A percentile compares a stretch with the other conserved stretches of the same genome.
These are phyloP conservation scores for Pistacia vera DNA, from an alignment of 345 rosid species.

Conservation along the genomic window DNA sequence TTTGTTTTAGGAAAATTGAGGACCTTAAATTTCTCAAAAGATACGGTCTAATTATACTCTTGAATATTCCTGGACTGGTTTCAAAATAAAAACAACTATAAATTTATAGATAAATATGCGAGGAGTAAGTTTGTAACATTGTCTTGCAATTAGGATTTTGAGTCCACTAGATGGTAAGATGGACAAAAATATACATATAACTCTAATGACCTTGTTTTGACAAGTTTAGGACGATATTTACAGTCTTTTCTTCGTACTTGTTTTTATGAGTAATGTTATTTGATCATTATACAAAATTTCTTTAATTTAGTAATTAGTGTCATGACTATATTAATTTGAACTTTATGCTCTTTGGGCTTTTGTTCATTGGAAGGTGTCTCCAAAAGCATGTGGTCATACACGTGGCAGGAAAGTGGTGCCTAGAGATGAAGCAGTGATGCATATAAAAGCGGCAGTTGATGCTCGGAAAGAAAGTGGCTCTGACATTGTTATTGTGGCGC, in stretches of 20 bases:
- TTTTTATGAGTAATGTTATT: background rate
- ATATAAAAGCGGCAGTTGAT: slow-evolving; percentile 86
- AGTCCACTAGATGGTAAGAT: background rate
- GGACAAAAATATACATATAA: background rate
- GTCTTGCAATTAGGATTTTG: background rate
- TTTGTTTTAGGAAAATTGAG: too few species aligned
- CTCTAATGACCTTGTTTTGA: background rate
- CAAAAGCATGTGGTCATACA: slow-evolving; percentile 77
- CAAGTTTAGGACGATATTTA: background rate
- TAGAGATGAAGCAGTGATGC: slow-evolving; percentile 85
- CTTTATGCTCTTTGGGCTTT: slow-evolving; percentile 6
- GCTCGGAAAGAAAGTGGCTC: slow-evolving; percentile 74
- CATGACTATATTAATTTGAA: slow-evolving; percentile 1
- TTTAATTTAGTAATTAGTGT: background rate
- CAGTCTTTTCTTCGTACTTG: background rate
- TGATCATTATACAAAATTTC: background rate
- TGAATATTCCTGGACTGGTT: too few species aligned
- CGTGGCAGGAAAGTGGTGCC: slow-evolving; percentile 75
- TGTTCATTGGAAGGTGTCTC: slow-evolving; percentile 54
- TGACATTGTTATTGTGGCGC: slow-evolving; percentile 84
- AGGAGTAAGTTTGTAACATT: too few species aligned
- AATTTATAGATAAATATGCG: too few species aligned
- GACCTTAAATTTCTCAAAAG: too few species aligned
- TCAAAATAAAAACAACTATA: too few species aligned
- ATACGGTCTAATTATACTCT: too few species aligned